Conservation (phyloP, 2,329 filamentous ascomycete genomes). For the Boeremia lycopersici region DNA sequence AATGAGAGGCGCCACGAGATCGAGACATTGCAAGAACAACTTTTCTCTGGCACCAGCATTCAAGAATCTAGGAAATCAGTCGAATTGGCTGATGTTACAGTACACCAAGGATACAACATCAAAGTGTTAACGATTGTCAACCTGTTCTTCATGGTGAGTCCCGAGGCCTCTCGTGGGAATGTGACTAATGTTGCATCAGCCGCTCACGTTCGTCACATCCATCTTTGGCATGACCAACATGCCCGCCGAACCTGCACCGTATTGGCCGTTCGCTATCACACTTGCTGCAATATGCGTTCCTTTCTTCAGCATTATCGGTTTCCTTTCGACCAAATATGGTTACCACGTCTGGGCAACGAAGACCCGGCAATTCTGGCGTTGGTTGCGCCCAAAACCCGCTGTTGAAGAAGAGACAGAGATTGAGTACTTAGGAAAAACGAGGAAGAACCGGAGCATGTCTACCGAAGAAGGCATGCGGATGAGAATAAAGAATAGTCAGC, state of each 20-base stretch:
- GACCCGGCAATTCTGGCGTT: conserved; percentile 36
- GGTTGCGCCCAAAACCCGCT: conserved; percentile 27
- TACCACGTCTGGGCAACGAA: conserved; percentile 47
- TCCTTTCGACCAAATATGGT: conserved; percentile 50
- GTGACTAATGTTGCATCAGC: conserved; percentile 30
- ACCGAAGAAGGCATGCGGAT: conserved; percentile 39
- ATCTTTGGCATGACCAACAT: conserved; percentile 62
- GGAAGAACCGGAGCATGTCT: conserved; percentile 31
- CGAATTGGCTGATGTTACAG: conserved; percentile 58
- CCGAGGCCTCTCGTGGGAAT: background rate
- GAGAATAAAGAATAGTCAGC: conserved; percentile 21
- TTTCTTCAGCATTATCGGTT: conserved; percentile 54
- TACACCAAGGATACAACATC: conserved; percentile 66
- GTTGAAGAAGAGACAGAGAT: conserved; percentile 11
- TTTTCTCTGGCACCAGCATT: conserved; percentile 68
- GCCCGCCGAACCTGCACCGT: conserved; percentile 42
- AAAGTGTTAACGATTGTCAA: conserved; percentile 64
- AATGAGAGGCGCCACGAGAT: conserved; percentile 62
- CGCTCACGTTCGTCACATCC: conserved; percentile 66
- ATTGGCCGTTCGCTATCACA: conserved; percentile 51
- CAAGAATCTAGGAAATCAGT: conserved; percentile 66
- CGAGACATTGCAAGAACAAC: conserved; percentile 63
- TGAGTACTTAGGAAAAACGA: conserved; percentile 7
- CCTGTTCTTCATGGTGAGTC: conserved; percentile 60
- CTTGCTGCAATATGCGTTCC: conserved; percentile 52